Evolutionary conservation across 2,329 filamentous ascomycete species (phyloP), one percentile per base, ranked within the genome.

Genomic region (Trichoderma sp.): DNA sequence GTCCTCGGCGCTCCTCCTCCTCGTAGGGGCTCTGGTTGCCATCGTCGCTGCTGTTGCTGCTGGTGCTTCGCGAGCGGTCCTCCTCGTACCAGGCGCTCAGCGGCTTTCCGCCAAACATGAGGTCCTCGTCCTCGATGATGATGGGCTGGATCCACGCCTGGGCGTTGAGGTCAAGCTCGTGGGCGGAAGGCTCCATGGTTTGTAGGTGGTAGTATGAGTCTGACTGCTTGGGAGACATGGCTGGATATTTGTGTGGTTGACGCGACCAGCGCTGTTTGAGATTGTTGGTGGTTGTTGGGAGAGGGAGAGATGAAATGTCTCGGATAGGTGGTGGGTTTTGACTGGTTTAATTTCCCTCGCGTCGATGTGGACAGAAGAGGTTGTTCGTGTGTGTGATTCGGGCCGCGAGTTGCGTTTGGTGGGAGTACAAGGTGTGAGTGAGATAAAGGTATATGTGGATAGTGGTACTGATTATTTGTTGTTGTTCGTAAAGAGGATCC

Each of bases 31-130:
- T 81, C 78, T 75, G 83, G 80, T 75, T 57, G 14, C 62, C 71
- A 32, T 71, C 84, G 57, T 82, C 83, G 62, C 80, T 80, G 67
- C 75, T 78, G 68, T 78, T 80, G 79, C 80, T 80, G 65, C 74
- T 60, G 28, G 77, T 78, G 71, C 78, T 80, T 79, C 82, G 80
- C 26, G 75, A 71, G 3, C 76, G 73, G 60, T 77, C 75, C 80
- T 90, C 88, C 79, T 90, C 88, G 78, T 90, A 88, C 87, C 87
- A 89, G 18, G 84, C 81, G 78, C 87, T 87, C 56, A 90, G 79
- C 51, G 86, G 83, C 83, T 89, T 90, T 76, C 88, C 88, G 71
- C 87, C 87, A 75, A 89, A 90, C 78, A 84, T 89, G 47, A 90
- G 82, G 74, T 90, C 88, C 71, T 89, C 87, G 76, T 90, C 88